Evolutionary conservation across 768 basidiomycete genomes (phyloP).

Genomic region (Boletus sp.): DNA sequence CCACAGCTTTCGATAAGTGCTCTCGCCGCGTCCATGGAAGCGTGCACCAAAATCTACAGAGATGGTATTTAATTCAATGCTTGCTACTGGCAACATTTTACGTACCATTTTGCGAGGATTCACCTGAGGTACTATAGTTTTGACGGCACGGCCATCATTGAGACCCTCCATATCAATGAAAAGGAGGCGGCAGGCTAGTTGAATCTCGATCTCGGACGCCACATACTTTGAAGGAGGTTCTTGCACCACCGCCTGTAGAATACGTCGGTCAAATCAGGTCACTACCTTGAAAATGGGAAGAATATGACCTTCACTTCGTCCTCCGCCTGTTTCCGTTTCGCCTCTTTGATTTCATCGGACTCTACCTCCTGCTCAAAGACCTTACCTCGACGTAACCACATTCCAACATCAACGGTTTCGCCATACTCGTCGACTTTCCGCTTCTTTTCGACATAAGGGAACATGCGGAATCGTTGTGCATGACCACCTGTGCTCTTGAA

Average conservation of each 20-base stretch:
- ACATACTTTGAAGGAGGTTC: conserved; percentile 94
- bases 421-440: conserved; percentile 93
- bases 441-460: conserved; percentile 92
- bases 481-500: conserved; percentile 76
- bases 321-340: conserved; percentile 59
- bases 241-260: conserved; percentile 59
- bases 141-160: conserved; percentile 94
- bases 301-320: conserved; percentile 68
- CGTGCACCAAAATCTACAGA: conserved; percentile 83
- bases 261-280: conserved; percentile 4
- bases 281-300: background rate
- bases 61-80: background rate
- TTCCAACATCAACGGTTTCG: conserved; percentile 90
- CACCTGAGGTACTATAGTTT: conserved; percentile 94
- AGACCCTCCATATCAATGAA: conserved; percentile 96
- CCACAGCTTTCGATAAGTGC: conserved; percentile 77
- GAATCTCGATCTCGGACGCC: conserved; percentile 68
- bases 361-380: conserved; percentile 88
- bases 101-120: conserved; percentile 92
- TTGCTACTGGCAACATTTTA: background rate
- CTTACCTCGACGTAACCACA: conserved; percentile 92
- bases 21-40: conserved; percentile 60
- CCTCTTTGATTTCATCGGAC: conserved; percentile 73
- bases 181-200: conserved; percentile 80
- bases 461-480: conserved; percentile 89